Evolutionary conservation across 768 basidiomycete genomes (phyloP).

Genomic region (Boletus reticulatus): DNA sequence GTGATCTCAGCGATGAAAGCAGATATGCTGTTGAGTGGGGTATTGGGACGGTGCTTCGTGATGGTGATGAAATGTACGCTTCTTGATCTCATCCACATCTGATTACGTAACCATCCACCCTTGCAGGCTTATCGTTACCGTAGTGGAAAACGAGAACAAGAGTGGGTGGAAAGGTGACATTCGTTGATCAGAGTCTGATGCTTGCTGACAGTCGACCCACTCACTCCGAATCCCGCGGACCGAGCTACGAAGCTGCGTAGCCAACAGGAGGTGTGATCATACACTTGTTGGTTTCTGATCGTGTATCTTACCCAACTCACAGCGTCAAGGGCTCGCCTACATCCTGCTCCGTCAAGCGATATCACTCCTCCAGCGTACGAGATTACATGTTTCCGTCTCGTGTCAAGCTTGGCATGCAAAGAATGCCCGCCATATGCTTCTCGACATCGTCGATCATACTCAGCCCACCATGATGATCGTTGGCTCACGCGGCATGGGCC

Average conservation of each 20-base stretch:
- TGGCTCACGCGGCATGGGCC: constrained; percentile 86
- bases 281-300: not conserved
- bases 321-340: constrained; percentile 89
- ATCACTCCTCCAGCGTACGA: constrained; percentile 85
- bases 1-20: constrained; percentile 93
- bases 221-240: constrained; percentile 69
- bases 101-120: not conserved
- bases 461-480: constrained; percentile 93
- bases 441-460: constrained; percentile 86
- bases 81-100: not conserved
- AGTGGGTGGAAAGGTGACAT: constrained; percentile 40
- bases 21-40: constrained; percentile 98
- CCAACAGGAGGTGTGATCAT: constrained; percentile 79
- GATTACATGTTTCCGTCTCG: constrained; percentile 77
- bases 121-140: constrained; percentile 74
- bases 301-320: constrained; percentile 8
- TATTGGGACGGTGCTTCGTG: constrained; percentile 91
- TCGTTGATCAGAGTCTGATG: not conserved
- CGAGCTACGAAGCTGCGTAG: constrained; percentile 75
- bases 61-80: constrained; percentile 84
- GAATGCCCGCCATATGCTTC: constrained; percentile 84
- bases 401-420: constrained; percentile 99
- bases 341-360: constrained; percentile 90
- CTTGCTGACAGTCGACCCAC: constrained; percentile 56
- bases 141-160: constrained; percentile 91